Percentiles rank a stretch among this genome's conserved stretches.
These are phyloP conservation scores for Lentinula detonsa DNA, from an alignment of 768 basidiomycete genomes.

Conservation along the genomic window DNA sequence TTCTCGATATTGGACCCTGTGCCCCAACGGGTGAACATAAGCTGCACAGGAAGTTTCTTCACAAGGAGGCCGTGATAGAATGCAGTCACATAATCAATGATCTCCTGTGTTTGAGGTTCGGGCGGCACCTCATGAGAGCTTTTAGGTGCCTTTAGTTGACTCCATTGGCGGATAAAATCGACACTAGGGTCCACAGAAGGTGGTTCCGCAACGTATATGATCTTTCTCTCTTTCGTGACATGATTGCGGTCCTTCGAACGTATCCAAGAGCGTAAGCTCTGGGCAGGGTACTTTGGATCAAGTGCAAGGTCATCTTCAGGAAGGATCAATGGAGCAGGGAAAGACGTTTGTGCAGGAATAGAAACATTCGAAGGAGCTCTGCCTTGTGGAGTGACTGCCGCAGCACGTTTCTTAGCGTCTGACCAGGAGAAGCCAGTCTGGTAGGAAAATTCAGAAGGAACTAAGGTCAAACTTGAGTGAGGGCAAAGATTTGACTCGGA, in stretches of 20 bases:
- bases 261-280: slow-evolving; percentile 24
- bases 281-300: slow-evolving; percentile 27
- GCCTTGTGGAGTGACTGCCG: neutral
- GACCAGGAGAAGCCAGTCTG: neutral
- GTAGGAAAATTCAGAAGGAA: neutral
- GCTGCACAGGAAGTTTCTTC: slow-evolving; percentile 13
- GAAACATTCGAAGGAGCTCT: neutral
- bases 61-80: slow-evolving; percentile 27
- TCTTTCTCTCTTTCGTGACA: slow-evolving; percentile 19
- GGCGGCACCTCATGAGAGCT: neutral
- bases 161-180: slow-evolving; percentile 20
- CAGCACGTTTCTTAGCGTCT: neutral
- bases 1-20: neutral
- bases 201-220: slow-evolving; percentile 26
- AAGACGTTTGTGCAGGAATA: slow-evolving; percentile 5
- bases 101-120: slow-evolving; percentile 15
- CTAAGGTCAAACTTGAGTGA: neutral
- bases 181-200: slow-evolving; percentile 17
- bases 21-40: slow-evolving; percentile 23
- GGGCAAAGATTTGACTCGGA: neutral
- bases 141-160: slow-evolving; percentile 4
- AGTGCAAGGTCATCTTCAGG: slow-evolving; percentile 26
- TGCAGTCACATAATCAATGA: slow-evolving; percentile 24
- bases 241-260: slow-evolving; percentile 24
- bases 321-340: slow-evolving; percentile 26